Conservation (phyloP, 176 grass and related monocot genomes). For the Eleusine coracana region DNA sequence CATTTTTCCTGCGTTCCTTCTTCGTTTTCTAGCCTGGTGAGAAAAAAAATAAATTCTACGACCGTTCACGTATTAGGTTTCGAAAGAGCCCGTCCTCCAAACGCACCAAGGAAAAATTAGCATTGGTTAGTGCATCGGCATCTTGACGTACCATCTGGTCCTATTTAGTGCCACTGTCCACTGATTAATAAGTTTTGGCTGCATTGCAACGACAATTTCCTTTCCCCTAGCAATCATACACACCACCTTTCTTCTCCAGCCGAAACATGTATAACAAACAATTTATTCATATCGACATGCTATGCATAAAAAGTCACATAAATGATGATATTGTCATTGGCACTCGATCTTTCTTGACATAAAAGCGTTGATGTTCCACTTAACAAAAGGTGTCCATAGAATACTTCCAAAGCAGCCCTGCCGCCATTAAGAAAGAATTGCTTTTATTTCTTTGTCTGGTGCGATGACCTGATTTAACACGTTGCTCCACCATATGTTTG, state of each 20-base stretch:
- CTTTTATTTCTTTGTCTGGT: neutral
- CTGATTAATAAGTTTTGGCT: neutral
- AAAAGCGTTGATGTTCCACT: neutral
- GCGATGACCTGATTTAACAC: neutral
- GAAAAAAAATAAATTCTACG: neutral
- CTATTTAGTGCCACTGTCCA: neutral
- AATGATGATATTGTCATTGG: neutral
- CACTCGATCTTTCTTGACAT: neutral
- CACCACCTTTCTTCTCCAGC: neutral
- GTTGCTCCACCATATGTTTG: neutral
- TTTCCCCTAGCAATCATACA: neutral
- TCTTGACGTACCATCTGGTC: slow-evolving; percentile 26
- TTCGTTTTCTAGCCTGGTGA: neutral
- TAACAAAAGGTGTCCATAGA: neutral
- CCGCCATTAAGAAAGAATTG: neutral
- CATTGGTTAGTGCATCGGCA: slow-evolving; percentile 4
- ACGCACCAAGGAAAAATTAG: too few species aligned
- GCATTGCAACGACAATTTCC: neutral
- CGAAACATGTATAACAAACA: neutral
- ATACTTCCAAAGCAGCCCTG: neutral
- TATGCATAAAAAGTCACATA: neutral
- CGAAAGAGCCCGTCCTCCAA: neutral
- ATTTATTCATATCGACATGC: neutral
- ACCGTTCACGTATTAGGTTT: too few species aligned
- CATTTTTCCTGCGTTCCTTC: neutral